Base-by-base conservation (phyloP, 768 basidiomycete genomes). In the Gloeophyllum trabeum region DNA sequence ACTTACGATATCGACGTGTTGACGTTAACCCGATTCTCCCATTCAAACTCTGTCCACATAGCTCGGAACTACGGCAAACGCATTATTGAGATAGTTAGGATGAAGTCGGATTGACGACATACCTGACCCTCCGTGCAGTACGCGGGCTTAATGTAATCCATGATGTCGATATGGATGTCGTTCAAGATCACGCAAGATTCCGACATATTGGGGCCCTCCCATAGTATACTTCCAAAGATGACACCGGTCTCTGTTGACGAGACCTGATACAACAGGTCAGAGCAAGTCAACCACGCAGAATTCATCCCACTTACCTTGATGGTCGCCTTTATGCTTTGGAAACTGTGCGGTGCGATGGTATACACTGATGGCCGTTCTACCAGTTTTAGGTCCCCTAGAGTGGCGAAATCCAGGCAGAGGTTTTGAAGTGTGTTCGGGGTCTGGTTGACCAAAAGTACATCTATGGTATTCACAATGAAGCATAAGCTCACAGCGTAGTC, bases 1-100 rank as follows among this genome's bases (percentile, higher is more conserved):
- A 76, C 86, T 52, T 64, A 88, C 84, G 81, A 75, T 61, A 93
- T 76, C 19, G 76, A 62, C 36, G 81, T 86, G 49, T 80, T 81
- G 42, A 97, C 88, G 55, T 97, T 97, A 43, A 98, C 94, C 52
- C 93, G 76, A 65, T 99, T 99, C 72, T 99, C 94, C 94, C 94
- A 99, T 61, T 99, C 94, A 54, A 99, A 99, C 61, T 98, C 96
- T 21, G 93, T 99, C 94, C 94, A 96, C 91, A 94, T 94, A 60
- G 78, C 88, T 24, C 94, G 78, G 78, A 94, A 94, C 85, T 93
- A 52, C 5, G 35, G 12, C 20, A 39, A 42, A 21, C 28, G n/a
- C n/a, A n/a, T n/a, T n/a, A n/a, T n/a, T n/a, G n/a, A n/a, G n/a
- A n/a, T n/a, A n/a, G n/a, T n/a, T n/a, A n/a, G n/a, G n/a, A n/a